These are phyloP conservation scores for Wickerhamiella galacta DNA, from an alignment of 805 yeast species.

Conservation along the genomic window DNA sequence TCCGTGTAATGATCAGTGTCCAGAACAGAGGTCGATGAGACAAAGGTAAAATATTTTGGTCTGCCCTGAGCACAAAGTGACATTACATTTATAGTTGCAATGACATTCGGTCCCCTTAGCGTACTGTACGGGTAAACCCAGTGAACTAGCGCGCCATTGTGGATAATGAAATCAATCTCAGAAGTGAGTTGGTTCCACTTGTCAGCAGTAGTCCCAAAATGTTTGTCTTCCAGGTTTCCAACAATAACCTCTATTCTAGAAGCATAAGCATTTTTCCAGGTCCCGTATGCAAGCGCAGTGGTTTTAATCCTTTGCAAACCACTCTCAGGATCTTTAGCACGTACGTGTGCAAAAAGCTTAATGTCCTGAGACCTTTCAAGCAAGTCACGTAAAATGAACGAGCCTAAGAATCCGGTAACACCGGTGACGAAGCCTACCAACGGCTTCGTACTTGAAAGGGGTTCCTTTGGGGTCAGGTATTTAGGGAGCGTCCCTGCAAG, in stretches of 20 bases:
- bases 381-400: conserved; percentile 68
- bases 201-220: conserved; percentile 47
- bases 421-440: conserved; percentile 79
- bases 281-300: conserved; percentile 69
- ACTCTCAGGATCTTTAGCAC: conserved; percentile 52
- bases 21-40: conserved; percentile 85
- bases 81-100: conserved; percentile 72
- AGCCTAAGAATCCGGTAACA: conserved; percentile 89
- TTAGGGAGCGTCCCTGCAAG: conserved; percentile 28
- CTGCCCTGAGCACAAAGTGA: conserved; percentile 62
- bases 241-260: conserved; percentile 49
- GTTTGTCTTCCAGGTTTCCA: conserved; percentile 61
- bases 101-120: conserved; percentile 82
- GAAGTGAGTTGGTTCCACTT: conserved; percentile 44
- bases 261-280: conserved; percentile 50
- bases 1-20: conserved; percentile 71
- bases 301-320: conserved; percentile 64
- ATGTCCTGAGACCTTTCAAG: conserved; percentile 39
- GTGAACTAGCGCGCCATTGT: conserved; percentile 95
- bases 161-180: conserved; percentile 66
- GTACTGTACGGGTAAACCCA: conserved; percentile 95
- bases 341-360: conserved; percentile 72
- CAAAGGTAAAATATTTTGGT: conserved; percentile 75
- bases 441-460: conserved; percentile 23
- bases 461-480: conserved; percentile 30